Conservation (phyloP, 371 early-diverging fungal genomes). For the Fennellomyces sp. region DNA sequence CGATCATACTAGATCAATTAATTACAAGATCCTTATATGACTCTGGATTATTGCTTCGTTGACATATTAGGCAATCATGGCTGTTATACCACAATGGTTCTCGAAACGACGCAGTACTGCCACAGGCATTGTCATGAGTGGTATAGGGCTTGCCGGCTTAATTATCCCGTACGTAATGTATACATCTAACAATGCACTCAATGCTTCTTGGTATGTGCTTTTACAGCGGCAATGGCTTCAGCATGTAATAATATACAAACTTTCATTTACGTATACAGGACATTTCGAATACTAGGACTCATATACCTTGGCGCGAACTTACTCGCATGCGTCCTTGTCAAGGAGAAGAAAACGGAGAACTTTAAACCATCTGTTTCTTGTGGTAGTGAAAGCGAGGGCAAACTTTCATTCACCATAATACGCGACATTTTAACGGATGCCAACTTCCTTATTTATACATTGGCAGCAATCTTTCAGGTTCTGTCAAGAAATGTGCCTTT, state of each 20-base stretch:
- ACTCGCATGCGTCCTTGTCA: constrained; percentile 6
- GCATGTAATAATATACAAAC: constrained; percentile 71
- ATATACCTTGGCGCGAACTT: constrained; percentile 3
- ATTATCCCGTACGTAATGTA: neutral
- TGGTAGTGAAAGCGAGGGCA: neutral
- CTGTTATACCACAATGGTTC: constrained; percentile 69
- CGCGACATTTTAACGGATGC: neutral
- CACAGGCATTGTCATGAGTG: constrained; percentile 56
- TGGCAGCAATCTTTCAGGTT: constrained; percentile 1
- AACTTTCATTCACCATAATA: neutral
- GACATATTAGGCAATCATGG: constrained; percentile 18
- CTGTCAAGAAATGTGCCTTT: constrained; percentile 12
- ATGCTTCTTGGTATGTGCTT: constrained; percentile 1
- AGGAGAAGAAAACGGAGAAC: constrained; percentile 4
- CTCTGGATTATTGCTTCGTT: constrained; percentile 13
- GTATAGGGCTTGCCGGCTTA: neutral
- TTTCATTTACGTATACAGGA: constrained; percentile 66
- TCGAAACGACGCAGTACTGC: constrained; percentile 59
- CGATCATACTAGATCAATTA: neutral
- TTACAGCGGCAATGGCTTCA: constrained; percentile 59
- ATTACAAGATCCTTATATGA: too few species aligned
- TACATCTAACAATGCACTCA: neutral
- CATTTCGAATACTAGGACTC: constrained; percentile 23
- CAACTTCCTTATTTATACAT: constrained; percentile 5
- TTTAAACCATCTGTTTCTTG: neutral